Percentiles rank a stretch among this genome's conserved stretches.
Evolutionary conservation across 768 basidiomycete species (phyloP).

Genomic region (Trametes villosa): DNA sequence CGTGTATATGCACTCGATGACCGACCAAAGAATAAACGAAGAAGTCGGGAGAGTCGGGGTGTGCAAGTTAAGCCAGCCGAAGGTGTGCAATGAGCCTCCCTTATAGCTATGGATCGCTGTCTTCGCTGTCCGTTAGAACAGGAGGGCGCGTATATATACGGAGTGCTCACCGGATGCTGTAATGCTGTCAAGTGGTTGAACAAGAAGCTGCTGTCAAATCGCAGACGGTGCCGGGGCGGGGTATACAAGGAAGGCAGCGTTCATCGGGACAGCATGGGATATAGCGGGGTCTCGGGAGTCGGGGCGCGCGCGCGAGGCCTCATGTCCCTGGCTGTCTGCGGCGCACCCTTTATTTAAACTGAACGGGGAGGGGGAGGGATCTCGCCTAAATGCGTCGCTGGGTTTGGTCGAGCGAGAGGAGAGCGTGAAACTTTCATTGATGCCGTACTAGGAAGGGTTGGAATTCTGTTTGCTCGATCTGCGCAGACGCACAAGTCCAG

Average conservation of each 20-base stretch:
- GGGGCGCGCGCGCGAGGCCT: no score
- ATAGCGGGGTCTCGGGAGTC: constrained; percentile 2
- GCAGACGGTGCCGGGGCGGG: constrained; percentile 10
- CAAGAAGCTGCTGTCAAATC: constrained; percentile 20
- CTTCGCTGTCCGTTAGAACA: background rate
- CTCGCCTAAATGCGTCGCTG: constrained; percentile 9
- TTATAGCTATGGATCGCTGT: background rate
- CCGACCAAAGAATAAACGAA: background rate
- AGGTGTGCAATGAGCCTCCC: background rate
- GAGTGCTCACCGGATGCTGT: constrained; percentile 18
- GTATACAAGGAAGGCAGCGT: constrained; percentile 6
- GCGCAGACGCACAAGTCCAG: constrained; percentile 17
- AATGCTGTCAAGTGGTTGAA: constrained; percentile 14
- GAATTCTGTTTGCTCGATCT: constrained; percentile 25
- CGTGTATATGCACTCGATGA: background rate
- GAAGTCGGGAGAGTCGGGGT: background rate
- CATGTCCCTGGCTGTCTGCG: no score
- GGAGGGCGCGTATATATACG: constrained; percentile 8
- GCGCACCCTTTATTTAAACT: background rate
- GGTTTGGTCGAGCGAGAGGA: background rate
- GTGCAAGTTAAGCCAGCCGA: background rate
- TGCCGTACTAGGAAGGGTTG: constrained; percentile 15
- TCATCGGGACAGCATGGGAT: constrained; percentile 5
- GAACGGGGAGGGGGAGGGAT: background rate
- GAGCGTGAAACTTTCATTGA: constrained; percentile 19